A percentile compares a stretch with the other conserved stretches of the same genome.
phyloP scores from a whole-genome alignment of 2,329 filamentous ascomycete genomes.

The Lomentospora prolificans region DNA sequence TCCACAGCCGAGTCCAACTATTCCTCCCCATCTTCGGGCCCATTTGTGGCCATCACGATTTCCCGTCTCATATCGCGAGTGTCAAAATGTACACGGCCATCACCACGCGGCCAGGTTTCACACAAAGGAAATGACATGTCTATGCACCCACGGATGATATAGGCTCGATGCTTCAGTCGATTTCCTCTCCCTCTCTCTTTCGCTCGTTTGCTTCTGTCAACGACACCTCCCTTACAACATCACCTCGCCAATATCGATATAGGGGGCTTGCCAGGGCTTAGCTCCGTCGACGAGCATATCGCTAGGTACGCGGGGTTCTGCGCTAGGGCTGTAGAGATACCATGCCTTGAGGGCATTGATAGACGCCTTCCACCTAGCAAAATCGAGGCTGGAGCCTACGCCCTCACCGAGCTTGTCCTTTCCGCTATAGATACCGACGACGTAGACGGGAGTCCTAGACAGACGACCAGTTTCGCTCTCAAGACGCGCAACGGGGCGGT shows the following conservation, averaged over 20 bases:
- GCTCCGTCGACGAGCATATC: conserved; percentile 55
- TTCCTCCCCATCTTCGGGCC: neutral
- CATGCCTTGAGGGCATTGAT: conserved; percentile 83
- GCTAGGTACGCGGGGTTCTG: conserved; percentile 56
- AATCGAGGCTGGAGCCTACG: conserved; percentile 65
- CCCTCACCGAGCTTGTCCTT: conserved; percentile 87
- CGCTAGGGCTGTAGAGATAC: conserved; percentile 85
- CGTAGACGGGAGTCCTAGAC: conserved; percentile 79
- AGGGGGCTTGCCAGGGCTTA: conserved; percentile 53
- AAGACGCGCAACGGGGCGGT: conserved; percentile 74
- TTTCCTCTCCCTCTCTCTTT: neutral
- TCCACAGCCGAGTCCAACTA: neutral
- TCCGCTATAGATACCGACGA: conserved; percentile 90
- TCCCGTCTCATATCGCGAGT: neutral
- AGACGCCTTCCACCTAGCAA: conserved; percentile 68
- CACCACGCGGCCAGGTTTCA: neutral
- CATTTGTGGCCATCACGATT: neutral
- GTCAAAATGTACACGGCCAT: neutral
- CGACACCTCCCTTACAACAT: conserved; percentile 22
- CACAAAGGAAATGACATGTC: neutral
- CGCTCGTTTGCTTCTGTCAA: neutral
- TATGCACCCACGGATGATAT: neutral
- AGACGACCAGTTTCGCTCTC: conserved; percentile 82
- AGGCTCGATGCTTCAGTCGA: neutral
- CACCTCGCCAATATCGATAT: conserved; percentile 64